Evolutionary conservation across 176 grass and related monocot genomes (phyloP), one percentile per base, ranked within the genome.

Genomic region (Ananas comosus): DNA sequence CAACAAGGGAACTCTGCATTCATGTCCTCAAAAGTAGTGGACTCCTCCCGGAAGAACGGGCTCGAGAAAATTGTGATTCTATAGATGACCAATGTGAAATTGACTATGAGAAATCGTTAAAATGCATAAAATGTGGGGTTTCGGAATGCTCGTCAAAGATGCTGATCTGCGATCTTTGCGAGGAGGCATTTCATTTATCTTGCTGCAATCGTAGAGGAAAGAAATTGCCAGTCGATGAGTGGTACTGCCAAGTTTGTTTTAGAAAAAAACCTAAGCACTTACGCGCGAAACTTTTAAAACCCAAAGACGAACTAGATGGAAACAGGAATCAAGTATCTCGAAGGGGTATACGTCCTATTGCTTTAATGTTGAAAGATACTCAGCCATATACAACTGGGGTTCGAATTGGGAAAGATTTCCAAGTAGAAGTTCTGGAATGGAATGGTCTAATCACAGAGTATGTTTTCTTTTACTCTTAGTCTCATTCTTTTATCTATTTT

Each of bases 161-260:
- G 90, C 64, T 93, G 71, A 88, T 93, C 67, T 93, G 86, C 83
- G 90, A 93, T 74, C 14, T 14, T 58, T 93, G 90, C 66, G 90
- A 93, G 65, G 77, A 70, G 67, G 77, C 90, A 86, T 93, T 83
- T 78, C 90, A 93, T 83, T 78, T 80, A 48, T 80, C 65, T 27
- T 93, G 90, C 64, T 88, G 80, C 76, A 64, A 69, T n/a, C 65
- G 78, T 65, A 66, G 42, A 53, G 77, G 68, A 21, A 92, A 79
- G 64, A 83, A 88, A 75, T 58, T 80, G 72, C 79, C 73, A 53
- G 81, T 49, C 54, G 63, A 82, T 75, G 78, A 86, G 58, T 93
- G 90, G 90, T 79, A 81, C 81, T 93, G 90, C 23, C 66, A 64
- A 29, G 50, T 28, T 53, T 93, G 86, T 81, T 70, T 65, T 23